phyloP scores from a whole-genome alignment of 2,329 filamentous ascomycete species.

The Pseudogymnoascus sp. region DNA sequence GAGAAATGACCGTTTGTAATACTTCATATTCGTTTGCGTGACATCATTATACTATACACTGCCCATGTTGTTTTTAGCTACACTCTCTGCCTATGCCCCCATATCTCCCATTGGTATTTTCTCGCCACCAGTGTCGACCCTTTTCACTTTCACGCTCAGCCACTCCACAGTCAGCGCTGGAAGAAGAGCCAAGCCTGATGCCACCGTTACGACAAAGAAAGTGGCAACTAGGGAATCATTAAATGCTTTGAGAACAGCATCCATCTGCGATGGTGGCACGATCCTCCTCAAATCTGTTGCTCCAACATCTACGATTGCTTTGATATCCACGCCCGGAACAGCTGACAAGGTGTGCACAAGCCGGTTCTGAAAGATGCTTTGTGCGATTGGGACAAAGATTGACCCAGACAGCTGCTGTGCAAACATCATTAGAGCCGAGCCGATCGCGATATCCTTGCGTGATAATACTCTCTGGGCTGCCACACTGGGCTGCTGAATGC shows the following conservation, averaged over 20 bases:
- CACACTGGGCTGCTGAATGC: conserved; percentile 20
- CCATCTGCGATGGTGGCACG: neutral
- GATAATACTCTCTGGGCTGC: conserved; percentile 44
- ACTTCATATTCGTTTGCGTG: neutral
- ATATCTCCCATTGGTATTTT: neutral
- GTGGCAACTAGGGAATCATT: neutral
- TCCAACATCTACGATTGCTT: conserved; percentile 35
- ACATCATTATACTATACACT: neutral
- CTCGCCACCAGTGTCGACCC: neutral
- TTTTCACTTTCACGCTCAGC: neutral
- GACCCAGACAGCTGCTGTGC: conserved; percentile 59
- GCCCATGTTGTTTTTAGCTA: neutral
- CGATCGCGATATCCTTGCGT: conserved; percentile 42
- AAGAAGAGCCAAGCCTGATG: neutral
- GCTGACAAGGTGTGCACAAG: conserved; percentile 23
- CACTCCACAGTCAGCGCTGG: neutral
- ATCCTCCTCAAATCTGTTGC: conserved; percentile 33
- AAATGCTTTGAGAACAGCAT: neutral
- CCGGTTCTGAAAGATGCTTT: conserved; percentile 50
- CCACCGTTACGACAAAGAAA: neutral
- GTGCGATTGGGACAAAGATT: conserved; percentile 55
- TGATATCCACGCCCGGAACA: conserved; percentile 26
- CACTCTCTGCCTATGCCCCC: neutral
- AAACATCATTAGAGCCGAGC: conserved; percentile 47
- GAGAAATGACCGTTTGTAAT: neutral